Evolutionary conservation across 192 early-diverging fungal species (phyloP).

Genomic region (Entomortierella parvispora): DNA sequence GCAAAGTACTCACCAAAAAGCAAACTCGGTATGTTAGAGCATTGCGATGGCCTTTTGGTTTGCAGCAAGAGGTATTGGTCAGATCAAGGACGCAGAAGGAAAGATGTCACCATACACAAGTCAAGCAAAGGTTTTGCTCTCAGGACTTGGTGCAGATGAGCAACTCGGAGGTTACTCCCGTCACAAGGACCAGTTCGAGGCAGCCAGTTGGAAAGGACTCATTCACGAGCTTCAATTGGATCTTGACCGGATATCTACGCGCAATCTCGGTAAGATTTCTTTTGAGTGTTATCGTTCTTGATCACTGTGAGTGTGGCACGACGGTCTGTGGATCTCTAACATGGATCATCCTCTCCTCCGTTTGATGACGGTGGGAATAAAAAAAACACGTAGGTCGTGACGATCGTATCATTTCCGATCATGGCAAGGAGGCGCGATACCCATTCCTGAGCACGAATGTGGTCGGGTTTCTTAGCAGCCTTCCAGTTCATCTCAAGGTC

Average conservation of each 20-base stretch:
- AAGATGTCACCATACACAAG: constrained; percentile 64
- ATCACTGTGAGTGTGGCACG: too few relatives aligned
- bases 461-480: constrained; percentile 67
- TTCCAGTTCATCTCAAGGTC: constrained; percentile 83
- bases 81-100: constrained; percentile 23
- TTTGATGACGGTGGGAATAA: neutral
- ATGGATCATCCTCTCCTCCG: too few relatives aligned
- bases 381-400: constrained; percentile 74
- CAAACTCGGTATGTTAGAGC: too few relatives aligned
- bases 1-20: too few relatives aligned
- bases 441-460: constrained; percentile 86
- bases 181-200: constrained; percentile 78
- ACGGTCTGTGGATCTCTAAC: too few relatives aligned
- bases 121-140: constrained; percentile 79
- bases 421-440: constrained; percentile 85
- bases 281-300: too few relatives aligned
- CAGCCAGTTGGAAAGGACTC: constrained; percentile 71
- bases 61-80: constrained; percentile 83
- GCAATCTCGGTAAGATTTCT: constrained; percentile 75
- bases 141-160: constrained; percentile 95
- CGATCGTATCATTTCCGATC: constrained; percentile 91
- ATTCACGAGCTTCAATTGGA: constrained; percentile 85
- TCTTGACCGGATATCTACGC: constrained; percentile 82
- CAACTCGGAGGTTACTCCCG: constrained; percentile 93
- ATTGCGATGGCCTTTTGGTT: constrained; percentile 98